Conservation (phyloP, 176 grass and related monocot genomes). For the Hordeum vulgare region DNA sequence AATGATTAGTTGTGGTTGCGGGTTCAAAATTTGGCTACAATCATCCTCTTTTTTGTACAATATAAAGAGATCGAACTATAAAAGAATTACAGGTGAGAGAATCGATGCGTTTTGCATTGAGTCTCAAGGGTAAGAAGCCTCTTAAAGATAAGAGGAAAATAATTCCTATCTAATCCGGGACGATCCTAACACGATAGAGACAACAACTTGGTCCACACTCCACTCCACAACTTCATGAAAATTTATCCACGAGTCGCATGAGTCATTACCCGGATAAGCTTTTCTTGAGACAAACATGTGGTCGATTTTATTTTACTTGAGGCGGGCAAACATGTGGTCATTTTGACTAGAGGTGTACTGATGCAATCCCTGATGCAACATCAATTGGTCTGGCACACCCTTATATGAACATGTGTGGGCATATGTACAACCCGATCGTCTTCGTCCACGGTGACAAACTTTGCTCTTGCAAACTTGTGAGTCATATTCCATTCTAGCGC, state of each 20-base stretch:
- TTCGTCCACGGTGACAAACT: not conserved
- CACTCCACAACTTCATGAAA: not conserved
- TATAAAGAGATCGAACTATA: too few relatives aligned
- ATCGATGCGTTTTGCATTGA: too few relatives aligned
- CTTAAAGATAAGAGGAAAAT: too few relatives aligned
- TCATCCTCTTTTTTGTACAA: too few relatives aligned
- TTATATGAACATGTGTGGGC: not conserved
- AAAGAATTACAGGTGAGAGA: too few relatives aligned
- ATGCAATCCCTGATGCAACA: constrained; percentile 15
- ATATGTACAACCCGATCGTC: not conserved
- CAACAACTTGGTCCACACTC: not conserved
- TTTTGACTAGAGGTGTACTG: constrained; percentile 11
- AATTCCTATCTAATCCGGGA: too few relatives aligned
- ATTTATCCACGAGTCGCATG: not conserved
- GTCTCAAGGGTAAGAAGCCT: too few relatives aligned
- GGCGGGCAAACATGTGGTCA: not conserved
- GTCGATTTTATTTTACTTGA: too few relatives aligned
- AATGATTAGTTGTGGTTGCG: too few relatives aligned
- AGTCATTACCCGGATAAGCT: constrained; percentile 11
- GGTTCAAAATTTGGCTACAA: too few relatives aligned
- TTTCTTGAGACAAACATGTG: not conserved
- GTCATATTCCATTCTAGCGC: not conserved
- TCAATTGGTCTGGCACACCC: not conserved
- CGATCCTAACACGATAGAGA: not conserved
- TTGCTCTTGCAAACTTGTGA: not conserved